These are phyloP conservation scores for Tuber calosporum DNA, from an alignment of 495 filamentous ascomycete genomes.

Conservation along the genomic window DNA sequence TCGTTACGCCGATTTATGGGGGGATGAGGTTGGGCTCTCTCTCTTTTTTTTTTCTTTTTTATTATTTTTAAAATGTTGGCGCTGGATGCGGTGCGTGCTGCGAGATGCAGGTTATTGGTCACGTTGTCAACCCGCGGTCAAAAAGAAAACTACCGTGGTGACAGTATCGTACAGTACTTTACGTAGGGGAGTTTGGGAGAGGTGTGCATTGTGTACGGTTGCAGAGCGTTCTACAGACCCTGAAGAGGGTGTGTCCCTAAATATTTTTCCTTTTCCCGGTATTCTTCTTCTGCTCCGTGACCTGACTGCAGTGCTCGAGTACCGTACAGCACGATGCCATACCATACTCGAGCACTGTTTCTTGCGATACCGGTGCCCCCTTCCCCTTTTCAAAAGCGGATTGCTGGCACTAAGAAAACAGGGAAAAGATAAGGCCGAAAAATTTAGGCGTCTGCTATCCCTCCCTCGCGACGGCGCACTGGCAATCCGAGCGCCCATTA, in stretches of 20 bases:
- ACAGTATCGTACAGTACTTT: background rate
- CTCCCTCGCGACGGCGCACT: background rate
- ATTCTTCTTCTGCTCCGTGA: background rate
- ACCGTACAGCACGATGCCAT: background rate
- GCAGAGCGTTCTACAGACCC: background rate
- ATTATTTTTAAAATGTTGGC: constrained; percentile 1
- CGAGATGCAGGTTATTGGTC: constrained; percentile 1
- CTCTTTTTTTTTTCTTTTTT: background rate
- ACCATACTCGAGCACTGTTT: background rate
- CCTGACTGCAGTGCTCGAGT: background rate
- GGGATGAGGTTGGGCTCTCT: background rate
- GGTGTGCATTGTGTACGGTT: background rate
- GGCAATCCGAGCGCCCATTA: background rate
- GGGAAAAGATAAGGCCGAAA: constrained; percentile 1
- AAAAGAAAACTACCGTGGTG: constrained; percentile 4
- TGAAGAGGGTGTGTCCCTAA: background rate
- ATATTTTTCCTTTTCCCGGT: background rate
- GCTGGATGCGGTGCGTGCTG: constrained; percentile 4
- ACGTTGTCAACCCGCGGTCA: constrained; percentile 4
- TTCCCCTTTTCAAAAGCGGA: background rate
- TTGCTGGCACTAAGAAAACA: background rate
- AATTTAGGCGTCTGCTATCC: background rate
- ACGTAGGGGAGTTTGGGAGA: background rate
- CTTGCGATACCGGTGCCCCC: background rate
- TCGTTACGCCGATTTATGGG: background rate